Conservation (phyloP, 345 rosid genomes). For the Eucalyptus shirleyi region DNA sequence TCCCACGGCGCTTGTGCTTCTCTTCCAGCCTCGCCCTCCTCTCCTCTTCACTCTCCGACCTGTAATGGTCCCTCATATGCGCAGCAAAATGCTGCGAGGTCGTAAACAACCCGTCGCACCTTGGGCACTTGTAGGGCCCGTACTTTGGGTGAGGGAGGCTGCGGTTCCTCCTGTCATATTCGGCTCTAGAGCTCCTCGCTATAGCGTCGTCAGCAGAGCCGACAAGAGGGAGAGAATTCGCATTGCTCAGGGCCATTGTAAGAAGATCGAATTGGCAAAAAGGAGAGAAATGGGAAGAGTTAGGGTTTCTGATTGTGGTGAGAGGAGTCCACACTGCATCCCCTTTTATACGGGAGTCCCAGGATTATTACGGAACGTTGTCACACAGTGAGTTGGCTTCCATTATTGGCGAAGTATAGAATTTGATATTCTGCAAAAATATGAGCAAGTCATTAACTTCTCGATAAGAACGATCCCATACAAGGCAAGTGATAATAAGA, state of each 20-base stretch:
- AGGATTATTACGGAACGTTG: background rate
- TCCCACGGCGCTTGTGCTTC: background rate
- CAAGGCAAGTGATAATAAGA: background rate
- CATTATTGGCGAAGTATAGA: background rate
- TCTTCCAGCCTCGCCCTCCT: conserved; percentile 2
- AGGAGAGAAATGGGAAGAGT: background rate
- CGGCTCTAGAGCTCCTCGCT: background rate
- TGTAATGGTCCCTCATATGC: conserved; percentile 7
- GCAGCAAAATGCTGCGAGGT: conserved; percentile 10
- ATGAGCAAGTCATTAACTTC: background rate
- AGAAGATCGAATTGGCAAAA: background rate
- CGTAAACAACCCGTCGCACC: background rate
- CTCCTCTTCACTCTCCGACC: background rate
- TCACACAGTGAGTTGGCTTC: background rate
- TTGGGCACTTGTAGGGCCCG: conserved; percentile 17
- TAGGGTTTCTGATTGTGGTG: background rate
- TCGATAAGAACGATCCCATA: background rate
- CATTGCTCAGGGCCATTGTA: background rate
- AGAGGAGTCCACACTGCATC: background rate
- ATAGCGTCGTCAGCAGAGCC: background rate
- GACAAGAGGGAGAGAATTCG: background rate
- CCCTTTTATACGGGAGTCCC: background rate
- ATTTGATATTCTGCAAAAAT: background rate
- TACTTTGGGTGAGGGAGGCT: conserved; percentile 7
- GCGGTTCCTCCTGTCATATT: conserved; percentile 8